Evolutionary conservation across 805 yeast species (phyloP).

Genomic region (Kurtzmaniella fragi): DNA sequence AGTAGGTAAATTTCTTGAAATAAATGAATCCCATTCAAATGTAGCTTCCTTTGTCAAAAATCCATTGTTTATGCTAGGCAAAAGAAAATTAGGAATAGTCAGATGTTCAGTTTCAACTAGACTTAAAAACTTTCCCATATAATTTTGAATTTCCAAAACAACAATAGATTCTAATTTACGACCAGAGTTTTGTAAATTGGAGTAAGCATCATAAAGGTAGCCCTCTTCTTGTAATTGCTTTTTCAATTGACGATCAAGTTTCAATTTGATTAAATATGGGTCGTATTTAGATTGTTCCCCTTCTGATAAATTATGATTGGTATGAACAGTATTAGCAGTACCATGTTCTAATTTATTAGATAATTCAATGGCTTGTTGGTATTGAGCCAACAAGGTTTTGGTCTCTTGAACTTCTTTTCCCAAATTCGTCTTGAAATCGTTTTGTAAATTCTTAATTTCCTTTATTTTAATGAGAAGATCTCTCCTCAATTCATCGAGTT

Average conservation of each 20-base stretch:
- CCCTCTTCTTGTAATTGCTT: conserved; percentile 80
- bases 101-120: conserved; percentile 70
- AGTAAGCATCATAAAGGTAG: conserved; percentile 81
- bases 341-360: conserved; percentile 41
- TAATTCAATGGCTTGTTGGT: conserved; percentile 58
- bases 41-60: conserved; percentile 73
- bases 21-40: conserved; percentile 86
- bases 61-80: conserved; percentile 50
- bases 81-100: conserved; percentile 58
- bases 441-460: conserved; percentile 75
- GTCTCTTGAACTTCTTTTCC: conserved; percentile 49
- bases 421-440: conserved; percentile 79
- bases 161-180: conserved; percentile 83
- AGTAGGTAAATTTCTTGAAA: conserved; percentile 55
- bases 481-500: conserved; percentile 52
- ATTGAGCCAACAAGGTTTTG: conserved; percentile 38
- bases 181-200: conserved; percentile 83
- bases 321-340: conserved; percentile 7
- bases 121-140: conserved; percentile 67
- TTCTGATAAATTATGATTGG: conserved; percentile 25
- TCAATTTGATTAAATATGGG: conserved; percentile 72
- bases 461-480: conserved; percentile 81
- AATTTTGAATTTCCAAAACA: conserved; percentile 79
- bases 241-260: conserved; percentile 71
- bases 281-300: conserved; percentile 53